These are phyloP conservation scores for Megacollybia marginata DNA, from an alignment of 768 basidiomycete genomes.

Conservation along the genomic window DNA sequence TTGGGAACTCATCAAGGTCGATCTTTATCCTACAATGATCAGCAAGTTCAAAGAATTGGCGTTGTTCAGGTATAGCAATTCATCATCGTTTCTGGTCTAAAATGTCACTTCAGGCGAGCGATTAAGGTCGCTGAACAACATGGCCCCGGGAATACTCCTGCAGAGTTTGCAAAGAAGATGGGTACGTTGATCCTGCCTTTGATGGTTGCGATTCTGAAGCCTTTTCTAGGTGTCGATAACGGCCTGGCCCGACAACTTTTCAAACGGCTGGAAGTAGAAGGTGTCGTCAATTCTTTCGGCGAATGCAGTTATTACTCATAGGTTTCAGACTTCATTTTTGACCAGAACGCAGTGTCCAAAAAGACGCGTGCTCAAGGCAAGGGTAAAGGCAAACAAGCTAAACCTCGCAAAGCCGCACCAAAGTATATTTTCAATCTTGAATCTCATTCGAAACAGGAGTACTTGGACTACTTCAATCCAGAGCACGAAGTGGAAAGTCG, in stretches of 20 bases:
- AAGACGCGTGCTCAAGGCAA: conserved; percentile 22
- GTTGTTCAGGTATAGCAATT: conserved; percentile 50
- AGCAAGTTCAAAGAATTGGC: conserved; percentile 63
- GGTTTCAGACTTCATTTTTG: conserved; percentile 46
- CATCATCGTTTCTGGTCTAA: conserved; percentile 1
- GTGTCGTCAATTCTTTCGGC: conserved; percentile 24
- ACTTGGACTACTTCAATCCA: conserved; percentile 66
- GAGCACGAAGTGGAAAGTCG: conserved; percentile 49
- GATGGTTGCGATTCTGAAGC: not conserved
- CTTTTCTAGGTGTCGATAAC: conserved; percentile 39
- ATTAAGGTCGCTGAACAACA: conserved; percentile 60
- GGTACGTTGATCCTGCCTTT: conserved; percentile 31
- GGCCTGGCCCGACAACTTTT: conserved; percentile 55
- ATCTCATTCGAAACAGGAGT: conserved; percentile 36
- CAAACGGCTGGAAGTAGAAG: conserved; percentile 64
- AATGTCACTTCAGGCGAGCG: conserved; percentile 40
- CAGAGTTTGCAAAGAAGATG: conserved; percentile 52
- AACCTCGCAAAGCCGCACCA: conserved; percentile 46
- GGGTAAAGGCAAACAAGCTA: conserved; percentile 31
- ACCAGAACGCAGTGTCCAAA: no score
- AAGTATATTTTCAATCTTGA: conserved; percentile 48
- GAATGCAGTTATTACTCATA: no score
- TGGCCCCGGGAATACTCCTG: conserved; percentile 28
- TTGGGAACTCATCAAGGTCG: conserved; percentile 62
- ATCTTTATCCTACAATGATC: conserved; percentile 50